Evolutionary conservation across 176 grass and related monocot species (phyloP).

Genomic region (Bolboschoenus planiculmis): DNA sequence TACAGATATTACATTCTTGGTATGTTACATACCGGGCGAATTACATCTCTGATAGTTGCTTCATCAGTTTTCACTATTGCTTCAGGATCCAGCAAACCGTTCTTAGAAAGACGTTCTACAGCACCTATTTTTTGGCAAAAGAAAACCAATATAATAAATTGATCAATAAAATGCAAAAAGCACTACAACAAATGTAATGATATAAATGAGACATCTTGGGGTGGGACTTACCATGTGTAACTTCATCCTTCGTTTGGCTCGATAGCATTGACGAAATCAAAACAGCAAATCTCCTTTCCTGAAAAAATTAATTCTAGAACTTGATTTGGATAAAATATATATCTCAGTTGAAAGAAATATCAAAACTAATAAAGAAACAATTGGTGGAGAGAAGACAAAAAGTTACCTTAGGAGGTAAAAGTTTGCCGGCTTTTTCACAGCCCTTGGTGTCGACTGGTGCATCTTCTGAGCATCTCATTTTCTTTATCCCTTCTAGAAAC

Average conservation of each 20-base stretch:
- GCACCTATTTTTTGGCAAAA: slow-evolving; percentile 50
- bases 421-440: slow-evolving; percentile 85
- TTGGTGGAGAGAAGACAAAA: neutral
- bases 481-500: slow-evolving; percentile 76
- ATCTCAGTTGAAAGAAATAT: neutral
- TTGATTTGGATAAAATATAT: neutral
- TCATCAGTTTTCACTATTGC: slow-evolving; percentile 72
- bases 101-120: slow-evolving; percentile 62
- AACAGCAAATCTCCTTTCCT: slow-evolving; percentile 92
- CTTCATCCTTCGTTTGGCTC: slow-evolving; percentile 96
- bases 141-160: slow-evolving; percentile 6
- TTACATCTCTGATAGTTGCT: slow-evolving; percentile 59
- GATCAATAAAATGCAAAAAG: slow-evolving; percentile 7
- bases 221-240: slow-evolving; percentile 66
- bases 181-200: neutral
- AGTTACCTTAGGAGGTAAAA: slow-evolving; percentile 84
- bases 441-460: slow-evolving; percentile 89
- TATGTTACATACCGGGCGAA: slow-evolving; percentile 68
- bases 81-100: slow-evolving; percentile 68
- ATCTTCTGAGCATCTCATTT: slow-evolving; percentile 64
- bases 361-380: neutral
- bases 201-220: neutral
- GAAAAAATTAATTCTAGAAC: neutral
- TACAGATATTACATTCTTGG: neutral
- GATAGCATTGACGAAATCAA: slow-evolving; percentile 79